A percentile compares a stretch with the other conserved stretches of the same genome.
Evolutionary conservation across 2,329 filamentous ascomycete genomes (phyloP).

Genomic region (Fonsecaea erecta): DNA sequence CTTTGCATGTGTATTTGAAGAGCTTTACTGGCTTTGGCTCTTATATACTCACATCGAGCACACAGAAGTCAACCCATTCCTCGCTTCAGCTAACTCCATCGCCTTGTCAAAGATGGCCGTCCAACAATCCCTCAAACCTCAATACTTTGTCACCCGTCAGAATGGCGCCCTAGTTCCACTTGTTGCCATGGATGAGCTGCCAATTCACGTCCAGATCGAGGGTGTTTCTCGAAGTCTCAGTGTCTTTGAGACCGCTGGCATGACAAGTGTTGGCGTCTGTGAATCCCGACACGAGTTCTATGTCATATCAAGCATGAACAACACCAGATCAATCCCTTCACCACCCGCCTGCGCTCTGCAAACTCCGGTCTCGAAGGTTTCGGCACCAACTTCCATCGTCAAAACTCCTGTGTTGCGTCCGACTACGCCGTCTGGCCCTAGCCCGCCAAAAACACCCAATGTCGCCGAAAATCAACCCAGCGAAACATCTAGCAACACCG

Average conservation of each 20-base stretch:
- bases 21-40: not conserved
- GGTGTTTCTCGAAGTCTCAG: conserved; percentile 46
- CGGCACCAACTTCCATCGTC: not conserved
- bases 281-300: conserved; percentile 43
- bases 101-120: conserved; percentile 4
- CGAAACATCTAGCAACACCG: not conserved
- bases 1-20: not conserved
- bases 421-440: not conserved
- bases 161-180: conserved; percentile 50
- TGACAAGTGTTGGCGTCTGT: conserved; percentile 49
- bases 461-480: not conserved
- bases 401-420: not conserved
- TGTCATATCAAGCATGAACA: conserved; percentile 42
- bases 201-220: conserved; percentile 44
- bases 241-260: conserved; percentile 47
- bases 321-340: conserved; percentile 40
- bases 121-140: conserved; percentile 41
- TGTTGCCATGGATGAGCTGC: conserved; percentile 53
- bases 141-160: conserved; percentile 50
- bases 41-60: conserved; percentile 4
- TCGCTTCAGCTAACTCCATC: not conserved
- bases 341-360: not conserved
- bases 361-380: not conserved
- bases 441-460: not conserved
- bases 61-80: not conserved